Conservation (phyloP, 2,329 filamentous ascomycete genomes). For the Pseudocercospora pini-densiflorae region DNA sequence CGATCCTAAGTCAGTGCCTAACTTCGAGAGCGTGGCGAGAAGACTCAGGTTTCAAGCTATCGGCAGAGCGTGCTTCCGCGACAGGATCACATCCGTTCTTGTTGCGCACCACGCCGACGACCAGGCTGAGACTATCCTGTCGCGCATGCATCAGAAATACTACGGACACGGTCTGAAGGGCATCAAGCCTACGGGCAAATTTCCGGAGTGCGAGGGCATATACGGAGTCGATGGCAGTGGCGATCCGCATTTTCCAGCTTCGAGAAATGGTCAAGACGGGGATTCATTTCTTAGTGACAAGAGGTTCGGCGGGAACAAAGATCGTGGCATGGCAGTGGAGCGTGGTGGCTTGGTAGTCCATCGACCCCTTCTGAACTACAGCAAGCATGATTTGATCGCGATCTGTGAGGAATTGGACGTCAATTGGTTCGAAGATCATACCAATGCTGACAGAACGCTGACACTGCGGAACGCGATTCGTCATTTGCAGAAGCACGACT, state of each 20-base stretch:
- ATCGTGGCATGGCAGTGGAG: constrained; percentile 12
- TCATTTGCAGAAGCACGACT: constrained; percentile 61
- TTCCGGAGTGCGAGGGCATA: constrained; percentile 83
- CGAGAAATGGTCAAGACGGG: neutral
- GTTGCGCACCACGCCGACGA: constrained; percentile 90
- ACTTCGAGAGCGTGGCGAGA: constrained; percentile 79
- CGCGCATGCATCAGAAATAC: constrained; percentile 73
- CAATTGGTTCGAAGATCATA: constrained; percentile 81
- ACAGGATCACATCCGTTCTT: constrained; percentile 65
- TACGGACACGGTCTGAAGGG: constrained; percentile 65
- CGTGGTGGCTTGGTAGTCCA: constrained; percentile 65
- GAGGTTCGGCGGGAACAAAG: constrained; percentile 6
- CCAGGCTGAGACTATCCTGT: constrained; percentile 85
- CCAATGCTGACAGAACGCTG: constrained; percentile 76
- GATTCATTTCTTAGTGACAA: neutral
- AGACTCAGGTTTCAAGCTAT: constrained; percentile 73
- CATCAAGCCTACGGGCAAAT: constrained; percentile 42
- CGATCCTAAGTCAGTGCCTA: constrained; percentile 55
- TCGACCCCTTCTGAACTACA: constrained; percentile 71
- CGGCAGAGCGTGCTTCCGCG: constrained; percentile 62
- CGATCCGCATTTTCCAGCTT: constrained; percentile 37
- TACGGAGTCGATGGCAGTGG: constrained; percentile 65
- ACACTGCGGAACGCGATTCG: constrained; percentile 83
- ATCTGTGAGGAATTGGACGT: constrained; percentile 73
- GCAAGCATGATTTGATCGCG: constrained; percentile 73